These are phyloP conservation scores for Rugonectria rugulosa DNA, from an alignment of 2,329 filamentous ascomycete species.

Conservation along the genomic window DNA sequence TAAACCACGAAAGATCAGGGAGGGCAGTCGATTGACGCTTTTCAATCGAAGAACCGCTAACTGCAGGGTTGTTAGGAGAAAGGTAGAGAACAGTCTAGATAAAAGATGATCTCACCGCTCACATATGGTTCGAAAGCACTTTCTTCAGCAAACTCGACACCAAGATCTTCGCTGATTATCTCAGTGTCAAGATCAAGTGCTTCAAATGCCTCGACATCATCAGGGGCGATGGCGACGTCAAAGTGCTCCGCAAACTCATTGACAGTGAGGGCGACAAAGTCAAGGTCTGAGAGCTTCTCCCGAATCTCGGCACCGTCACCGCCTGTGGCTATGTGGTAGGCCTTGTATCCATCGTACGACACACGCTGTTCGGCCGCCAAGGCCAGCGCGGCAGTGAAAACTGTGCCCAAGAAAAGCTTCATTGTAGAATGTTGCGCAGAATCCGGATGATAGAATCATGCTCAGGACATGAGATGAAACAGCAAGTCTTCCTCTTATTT, in stretches of 20 bases:
- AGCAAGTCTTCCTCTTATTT: too few relatives aligned
- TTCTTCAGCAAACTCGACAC: slow-evolving; percentile 32
- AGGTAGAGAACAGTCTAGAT: too few relatives aligned
- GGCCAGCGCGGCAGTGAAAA: not conserved
- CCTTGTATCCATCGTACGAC: slow-evolving; percentile 37
- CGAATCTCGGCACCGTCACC: slow-evolving; percentile 28
- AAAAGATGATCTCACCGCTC: slow-evolving; percentile 5
- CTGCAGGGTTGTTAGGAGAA: not conserved
- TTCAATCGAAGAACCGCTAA: not conserved
- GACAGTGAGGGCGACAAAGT: slow-evolving; percentile 31
- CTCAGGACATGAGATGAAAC: too few relatives aligned
- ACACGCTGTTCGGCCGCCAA: slow-evolving; percentile 15
- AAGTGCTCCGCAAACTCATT: slow-evolving; percentile 28
- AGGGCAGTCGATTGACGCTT: slow-evolving; percentile 9
- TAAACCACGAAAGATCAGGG: slow-evolving; percentile 52
- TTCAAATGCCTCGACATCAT: slow-evolving; percentile 29
- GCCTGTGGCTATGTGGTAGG: slow-evolving; percentile 29
- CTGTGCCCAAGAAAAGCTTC: not conserved
- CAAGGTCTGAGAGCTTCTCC: slow-evolving; percentile 29
- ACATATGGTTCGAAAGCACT: slow-evolving; percentile 25
- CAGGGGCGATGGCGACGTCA: slow-evolving; percentile 37
- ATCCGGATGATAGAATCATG: too few relatives aligned
- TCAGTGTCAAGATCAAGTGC: slow-evolving; percentile 31
- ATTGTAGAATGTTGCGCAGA: too few relatives aligned
- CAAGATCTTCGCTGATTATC: slow-evolving; percentile 34